Evolutionary conservation across 2,329 filamentous ascomycete genomes (phyloP), one percentile per base, ranked within the genome.

Genomic region (Cercospora janseana): DNA sequence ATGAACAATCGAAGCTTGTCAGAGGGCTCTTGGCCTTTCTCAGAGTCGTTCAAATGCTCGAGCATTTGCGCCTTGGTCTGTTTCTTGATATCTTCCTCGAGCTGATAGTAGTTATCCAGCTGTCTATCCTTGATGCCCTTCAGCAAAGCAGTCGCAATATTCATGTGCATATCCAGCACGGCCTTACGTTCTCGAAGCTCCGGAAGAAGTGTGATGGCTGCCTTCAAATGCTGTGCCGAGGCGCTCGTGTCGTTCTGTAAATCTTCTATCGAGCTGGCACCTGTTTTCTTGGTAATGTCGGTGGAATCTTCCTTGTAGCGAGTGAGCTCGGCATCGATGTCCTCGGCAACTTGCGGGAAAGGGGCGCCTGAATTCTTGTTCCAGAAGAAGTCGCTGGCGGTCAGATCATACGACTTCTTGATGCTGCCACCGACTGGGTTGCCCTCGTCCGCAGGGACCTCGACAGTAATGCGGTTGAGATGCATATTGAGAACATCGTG

Each of bases 111-210:
- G 67, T 93, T 93, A 67, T 98, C 93, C 4, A 98, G 77, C 69
- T 97, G 91, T 12, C 93, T 84, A 61, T 95, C 88, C 67, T 97
- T 96, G 70, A 97, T 95, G 1, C 90, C 91, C 61, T 84, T 81
- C 49, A 86, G 70, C 7, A 86, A 68, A 1, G 88, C 88, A 1
- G 91, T 92, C 3, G 94, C 78, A 52, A 97, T 95, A 67, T 95
- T 96, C 93, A 98, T 98, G 69, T 98, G 93, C 87, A 96, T 97
- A 66, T 96, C 93, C 4, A 98, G 79, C 15, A 86, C 80, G n/a
- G 85, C 84, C 68, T 98, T 98, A 52, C 93, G 84, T 69, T 97
- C 93, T 56, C 90, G 80, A 59, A 98, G 77, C 69, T 97, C 92
- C 0, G 93, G 94, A 10, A 98, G 76, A 16, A 95, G 75, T 0